Evolutionary conservation across 371 early-diverging fungal species (phyloP), one percentile per base, ranked within the genome.

Genomic region (Batrachochytrium dendrobatidis): DNA sequence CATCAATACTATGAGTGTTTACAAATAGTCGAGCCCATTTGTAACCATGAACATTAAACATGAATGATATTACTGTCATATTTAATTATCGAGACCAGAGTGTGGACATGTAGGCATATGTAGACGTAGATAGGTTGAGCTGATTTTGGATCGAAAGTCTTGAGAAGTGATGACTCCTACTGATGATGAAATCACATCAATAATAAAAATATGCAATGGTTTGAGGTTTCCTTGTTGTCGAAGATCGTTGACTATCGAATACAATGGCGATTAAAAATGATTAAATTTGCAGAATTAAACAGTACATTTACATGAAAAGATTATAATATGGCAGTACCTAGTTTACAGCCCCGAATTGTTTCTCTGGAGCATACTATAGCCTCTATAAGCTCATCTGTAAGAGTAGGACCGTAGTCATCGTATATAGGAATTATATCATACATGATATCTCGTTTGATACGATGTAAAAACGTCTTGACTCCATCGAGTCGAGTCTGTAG

Each of bases 321-420:
- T n/a, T 31, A 58, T 56, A 57, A 49, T 20, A 46, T 39, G 30
- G 34, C 52, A 18, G n/a, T 34, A 65, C 65, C 65, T 22, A 53
- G 34, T 20, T 77, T 75, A 18, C 90, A 90, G 15, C 93, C 94
- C 12, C 71, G 65, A 34, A 80, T 56, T 0, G 98, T 95, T 63
- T 97, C 98, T 28, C 80, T 71, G 6, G 94, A 92, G n/a, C 89
- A 90, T 10, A 92, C 91, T 20, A 97, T 64, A 0, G 87, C 90
- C 51, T 86, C 80, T 26, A 95, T 76, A 0, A 80, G 71, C 0
- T 84, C 64, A 46, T 90, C 91, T 0, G 81, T 81, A 2, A 83
- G 79, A 0, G 95, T 92, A 0, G 98, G 98, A 0, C 98, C 98
- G 68, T 82, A 92, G 0, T 85, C 85, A 64, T 97, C 95, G 31